These are phyloP conservation scores for Fusarium multiceps DNA, from an alignment of 2,329 filamentous ascomycete genomes.

Conservation along the genomic window DNA sequence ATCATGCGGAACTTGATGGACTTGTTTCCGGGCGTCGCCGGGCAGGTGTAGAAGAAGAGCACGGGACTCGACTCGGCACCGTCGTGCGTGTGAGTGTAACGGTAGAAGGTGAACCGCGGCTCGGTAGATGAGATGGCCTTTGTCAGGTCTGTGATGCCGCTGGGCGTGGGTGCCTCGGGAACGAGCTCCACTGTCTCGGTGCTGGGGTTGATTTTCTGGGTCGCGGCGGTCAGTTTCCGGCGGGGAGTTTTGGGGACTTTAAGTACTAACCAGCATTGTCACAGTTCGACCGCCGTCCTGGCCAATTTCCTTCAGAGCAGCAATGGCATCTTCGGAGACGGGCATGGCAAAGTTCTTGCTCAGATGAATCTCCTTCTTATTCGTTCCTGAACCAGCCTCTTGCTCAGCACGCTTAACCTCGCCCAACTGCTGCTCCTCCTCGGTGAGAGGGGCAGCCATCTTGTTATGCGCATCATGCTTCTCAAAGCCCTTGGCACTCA, in stretches of 20 bases:
- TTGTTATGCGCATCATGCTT: constrained; percentile 76
- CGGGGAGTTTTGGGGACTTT: neutral
- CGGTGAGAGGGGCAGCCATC: constrained; percentile 77
- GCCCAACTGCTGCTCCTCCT: constrained; percentile 78
- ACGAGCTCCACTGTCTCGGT: constrained; percentile 77
- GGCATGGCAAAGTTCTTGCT: constrained; percentile 69
- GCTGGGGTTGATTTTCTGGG: constrained; percentile 76
- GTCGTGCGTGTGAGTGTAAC: constrained; percentile 68
- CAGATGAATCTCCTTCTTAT: constrained; percentile 67
- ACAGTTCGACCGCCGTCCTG: constrained; percentile 62
- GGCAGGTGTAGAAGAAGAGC: constrained; percentile 87
- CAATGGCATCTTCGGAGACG: constrained; percentile 70
- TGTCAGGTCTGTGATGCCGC: constrained; percentile 68
- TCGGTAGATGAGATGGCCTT: constrained; percentile 72
- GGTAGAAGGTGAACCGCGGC: constrained; percentile 83
- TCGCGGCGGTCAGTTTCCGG: constrained; percentile 10
- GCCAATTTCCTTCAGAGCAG: constrained; percentile 70
- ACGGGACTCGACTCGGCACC: constrained; percentile 67
- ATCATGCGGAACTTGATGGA: constrained; percentile 86
- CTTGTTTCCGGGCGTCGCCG: constrained; percentile 71
- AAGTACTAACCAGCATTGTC: constrained; percentile 71
- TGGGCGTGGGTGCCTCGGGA: constrained; percentile 60
- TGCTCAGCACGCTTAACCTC: constrained; percentile 81
- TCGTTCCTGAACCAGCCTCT: constrained; percentile 76
- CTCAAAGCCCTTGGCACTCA: constrained; percentile 75